Base-by-base conservation (phyloP, 768 basidiomycete species). In the Austroboletus eburneus region DNA sequence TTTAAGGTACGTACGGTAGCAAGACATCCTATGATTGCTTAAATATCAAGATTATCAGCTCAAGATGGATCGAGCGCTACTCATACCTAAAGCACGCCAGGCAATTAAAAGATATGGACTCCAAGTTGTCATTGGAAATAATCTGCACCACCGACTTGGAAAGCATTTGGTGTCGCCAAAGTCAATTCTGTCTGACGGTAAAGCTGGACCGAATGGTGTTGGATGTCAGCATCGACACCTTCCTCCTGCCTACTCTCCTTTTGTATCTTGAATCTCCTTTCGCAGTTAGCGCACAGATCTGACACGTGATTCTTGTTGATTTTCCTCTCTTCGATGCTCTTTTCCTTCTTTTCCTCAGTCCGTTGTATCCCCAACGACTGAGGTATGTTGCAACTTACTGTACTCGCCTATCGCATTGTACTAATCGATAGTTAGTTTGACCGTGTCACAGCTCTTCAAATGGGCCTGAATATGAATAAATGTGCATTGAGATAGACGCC, bases 121-220 rank as follows among this genome's bases (percentile, higher is more conserved):
- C 64, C 94, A 98, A 62, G 83, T 96, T 23, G 96, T 99, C 43
- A 91, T 99, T 51, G 96, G 91, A 17, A 99, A 99, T 66, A 87
- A 92, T 50, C 81, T 99, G n/a, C 80, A 93, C 59, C 78, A 79
- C 30, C 80, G n/a, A n/a, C n/a, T n/a, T n/a, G n/a, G 96, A 43
- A 99, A 99, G 65, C 78, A 78, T 52, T 87, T 98, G 58, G 86
- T 99, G 24, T 87, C 88, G 17, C 80, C 50, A 52, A 64, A 34
- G 57, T 56, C 49, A 55, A 56, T 43, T 50, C 51, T 50, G 5
- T n/a, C 45, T 21, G 27, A 45, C 23, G 14, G 30, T n/a, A 45
- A 56, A 25, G 22, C 46, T 32, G 42, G 51, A 14, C 36, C 52
- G n/a, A 49, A 62, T n/a, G n/a, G 12, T 27, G 12, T 27, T 27